Percentiles rank a stretch among this genome's conserved stretches.
phyloP scores from a whole-genome alignment of 169 alveolate species.

The Condylostoma magnum region DNA sequence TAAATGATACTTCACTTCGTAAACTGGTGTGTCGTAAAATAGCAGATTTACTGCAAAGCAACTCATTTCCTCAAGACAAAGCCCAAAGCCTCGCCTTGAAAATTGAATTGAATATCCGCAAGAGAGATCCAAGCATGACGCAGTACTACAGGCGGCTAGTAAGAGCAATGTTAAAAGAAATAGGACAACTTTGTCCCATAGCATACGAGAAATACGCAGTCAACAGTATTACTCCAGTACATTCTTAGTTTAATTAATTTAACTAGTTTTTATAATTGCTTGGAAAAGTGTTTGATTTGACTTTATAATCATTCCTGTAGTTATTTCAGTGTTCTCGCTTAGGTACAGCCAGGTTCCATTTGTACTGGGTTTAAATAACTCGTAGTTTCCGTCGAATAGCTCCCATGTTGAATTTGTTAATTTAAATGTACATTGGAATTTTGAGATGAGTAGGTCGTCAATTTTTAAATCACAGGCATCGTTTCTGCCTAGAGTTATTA shows the following conservation, averaged over 20 bases:
- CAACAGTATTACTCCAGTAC: too few relatives aligned
- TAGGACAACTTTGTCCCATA: neutral
- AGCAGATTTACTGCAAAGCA: neutral
- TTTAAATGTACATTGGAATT: conserved; percentile 45
- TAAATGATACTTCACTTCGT: neutral
- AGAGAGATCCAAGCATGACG: conserved; percentile 11
- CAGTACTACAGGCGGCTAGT: neutral
- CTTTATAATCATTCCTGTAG: conserved; percentile 64
- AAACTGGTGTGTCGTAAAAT: conserved; percentile 13
- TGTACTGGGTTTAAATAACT: conserved; percentile 43
- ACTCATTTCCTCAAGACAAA: neutral
- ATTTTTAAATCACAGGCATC: conserved; percentile 49
- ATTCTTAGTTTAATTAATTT: neutral
- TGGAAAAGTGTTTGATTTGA: conserved; percentile 63
- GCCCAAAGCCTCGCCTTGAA: conserved; percentile 8
- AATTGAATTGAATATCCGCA: neutral
- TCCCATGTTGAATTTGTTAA: conserved; percentile 46
- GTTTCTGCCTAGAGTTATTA: conserved; percentile 25
- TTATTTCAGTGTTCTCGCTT: conserved; percentile 55
- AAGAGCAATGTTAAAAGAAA: conserved; percentile 21
- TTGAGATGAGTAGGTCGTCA: conserved; percentile 57
- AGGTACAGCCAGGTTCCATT: conserved; percentile 76
- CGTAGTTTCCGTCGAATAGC: conserved; percentile 62
- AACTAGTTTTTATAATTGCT: neutral
- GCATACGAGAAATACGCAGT: too few relatives aligned